A percentile compares a stretch with the other conserved stretches of the same genome.
Evolutionary conservation across 257 asterid species (phyloP).

Genomic region (Dorcoceras hygrometricum): DNA sequence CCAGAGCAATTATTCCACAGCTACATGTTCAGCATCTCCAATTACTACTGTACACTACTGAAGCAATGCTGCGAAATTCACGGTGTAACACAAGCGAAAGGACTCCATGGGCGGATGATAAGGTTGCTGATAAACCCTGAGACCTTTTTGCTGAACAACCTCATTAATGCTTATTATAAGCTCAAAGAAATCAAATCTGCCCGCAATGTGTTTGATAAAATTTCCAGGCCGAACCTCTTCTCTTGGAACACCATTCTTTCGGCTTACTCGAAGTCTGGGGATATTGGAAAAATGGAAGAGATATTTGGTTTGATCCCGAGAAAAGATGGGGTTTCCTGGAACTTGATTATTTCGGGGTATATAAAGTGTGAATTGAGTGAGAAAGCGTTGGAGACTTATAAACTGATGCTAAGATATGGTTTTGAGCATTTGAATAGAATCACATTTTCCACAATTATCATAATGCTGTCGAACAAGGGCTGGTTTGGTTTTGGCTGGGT

Average conservation of each 20-base stretch:
- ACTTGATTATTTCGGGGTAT: slow-evolving; percentile 78
- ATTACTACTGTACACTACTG: slow-evolving; percentile 53
- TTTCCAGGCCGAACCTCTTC: slow-evolving; percentile 54
- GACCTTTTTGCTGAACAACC: slow-evolving; percentile 69
- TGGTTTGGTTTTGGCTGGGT: slow-evolving; percentile 64
- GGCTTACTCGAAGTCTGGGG: slow-evolving; percentile 61
- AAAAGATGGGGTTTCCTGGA: slow-evolving; percentile 90
- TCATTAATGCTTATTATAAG: slow-evolving; percentile 44
- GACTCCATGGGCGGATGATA: slow-evolving; percentile 65
- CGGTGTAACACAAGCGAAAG: slow-evolving; percentile 45
- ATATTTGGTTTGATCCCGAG: slow-evolving; percentile 51
- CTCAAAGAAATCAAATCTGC: slow-evolving; percentile 42
- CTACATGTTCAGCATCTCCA: slow-evolving; percentile 53
- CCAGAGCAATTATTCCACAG: slow-evolving; percentile 27
- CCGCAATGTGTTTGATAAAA: slow-evolving; percentile 67
- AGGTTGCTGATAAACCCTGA: slow-evolving; percentile 51
- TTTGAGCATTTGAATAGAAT: slow-evolving; percentile 59
- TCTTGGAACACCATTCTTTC: slow-evolving; percentile 86
- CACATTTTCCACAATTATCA: slow-evolving; percentile 60
- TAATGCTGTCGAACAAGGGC: slow-evolving; percentile 55
- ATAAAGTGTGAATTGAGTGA: slow-evolving; percentile 39
- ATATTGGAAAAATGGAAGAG: slow-evolving; percentile 47
- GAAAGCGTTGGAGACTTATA: slow-evolving; percentile 67
- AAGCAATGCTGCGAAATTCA: slow-evolving; percentile 63
- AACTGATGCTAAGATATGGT: slow-evolving; percentile 60